A percentile compares a stretch with the other conserved stretches of the same genome.
phyloP scores from a whole-genome alignment of 176 grass and related monocot species.

The Oryza longistaminata region DNA sequence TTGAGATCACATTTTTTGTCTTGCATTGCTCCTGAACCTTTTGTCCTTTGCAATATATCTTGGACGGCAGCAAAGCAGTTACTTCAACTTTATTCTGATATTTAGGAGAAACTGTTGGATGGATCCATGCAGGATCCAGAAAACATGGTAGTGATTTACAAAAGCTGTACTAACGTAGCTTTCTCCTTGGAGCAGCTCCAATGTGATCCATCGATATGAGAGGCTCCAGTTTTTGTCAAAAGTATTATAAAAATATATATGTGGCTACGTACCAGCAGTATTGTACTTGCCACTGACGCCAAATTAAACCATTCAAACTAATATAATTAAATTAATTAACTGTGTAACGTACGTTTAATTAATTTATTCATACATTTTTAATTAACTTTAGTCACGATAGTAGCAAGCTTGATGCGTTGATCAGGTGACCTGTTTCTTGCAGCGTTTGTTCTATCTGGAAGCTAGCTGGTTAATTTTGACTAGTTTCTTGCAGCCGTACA shows the following conservation, averaged over 20 bases:
- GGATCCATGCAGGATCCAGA: not conserved
- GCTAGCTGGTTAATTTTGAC: not conserved
- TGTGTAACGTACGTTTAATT: not conserved
- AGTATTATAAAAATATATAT: not conserved
- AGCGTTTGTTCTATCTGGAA: not conserved
- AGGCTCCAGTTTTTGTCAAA: not conserved
- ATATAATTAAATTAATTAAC: not conserved
- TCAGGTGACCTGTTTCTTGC: not conserved
- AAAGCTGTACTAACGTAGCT: constrained; percentile 20
- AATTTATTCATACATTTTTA: not conserved
- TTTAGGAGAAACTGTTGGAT: constrained; percentile 26
- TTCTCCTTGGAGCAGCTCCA: constrained; percentile 6
- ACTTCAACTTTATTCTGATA: constrained; percentile 30
- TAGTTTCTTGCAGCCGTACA: constrained; percentile 3
- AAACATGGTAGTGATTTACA: constrained; percentile 31
- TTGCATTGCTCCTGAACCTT: not conserved
- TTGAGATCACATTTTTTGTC: constrained; percentile 17
- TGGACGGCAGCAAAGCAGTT: not conserved
- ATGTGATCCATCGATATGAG: not conserved
- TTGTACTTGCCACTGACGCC: not conserved
- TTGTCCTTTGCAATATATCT: not conserved
- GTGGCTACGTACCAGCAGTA: not conserved
- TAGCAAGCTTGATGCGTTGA: not conserved
- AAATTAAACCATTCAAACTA: not conserved
- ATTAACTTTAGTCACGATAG: not conserved